A percentile compares a stretch with the other conserved stretches of the same genome.
phyloP scores from a whole-genome alignment of 768 basidiomycete species.

The Pholiota molesta region DNA sequence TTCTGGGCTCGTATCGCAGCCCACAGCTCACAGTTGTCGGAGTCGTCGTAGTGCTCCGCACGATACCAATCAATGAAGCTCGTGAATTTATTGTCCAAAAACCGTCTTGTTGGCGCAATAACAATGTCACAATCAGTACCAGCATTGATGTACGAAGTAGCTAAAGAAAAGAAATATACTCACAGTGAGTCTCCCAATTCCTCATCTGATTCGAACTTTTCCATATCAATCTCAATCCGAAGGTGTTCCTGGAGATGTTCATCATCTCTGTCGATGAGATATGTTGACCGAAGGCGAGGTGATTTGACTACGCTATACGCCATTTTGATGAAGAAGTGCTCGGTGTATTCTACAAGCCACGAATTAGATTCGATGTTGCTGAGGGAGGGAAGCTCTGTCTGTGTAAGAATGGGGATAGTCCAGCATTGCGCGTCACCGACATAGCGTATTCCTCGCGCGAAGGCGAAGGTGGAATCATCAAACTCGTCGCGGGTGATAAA shows the following conservation, averaged over 20 bases:
- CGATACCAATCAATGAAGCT: neutral
- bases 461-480: constrained; percentile 18
- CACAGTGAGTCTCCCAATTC: neutral
- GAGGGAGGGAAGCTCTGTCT: neutral
- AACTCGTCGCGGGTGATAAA: constrained; percentile 5
- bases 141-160: too few relatives aligned
- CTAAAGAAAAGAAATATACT: neutral
- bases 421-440: constrained; percentile 34
- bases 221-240: neutral
- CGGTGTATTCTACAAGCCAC: constrained; percentile 7
- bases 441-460: constrained; percentile 27
- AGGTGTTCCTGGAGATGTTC: neutral
- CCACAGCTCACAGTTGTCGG: neutral
- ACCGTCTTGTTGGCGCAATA: too few relatives aligned
- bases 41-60: neutral
- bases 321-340: neutral
- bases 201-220: neutral
- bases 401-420: constrained; percentile 28
- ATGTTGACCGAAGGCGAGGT: neutral
- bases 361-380: constrained; percentile 8
- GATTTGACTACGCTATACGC: neutral
- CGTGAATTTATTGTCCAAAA: neutral
- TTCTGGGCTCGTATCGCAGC: neutral
- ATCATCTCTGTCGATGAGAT: neutral
- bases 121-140: too few relatives aligned